phyloP scores from a whole-genome alignment of 306 rosid genomes.

The Canavalia ensiformis region DNA sequence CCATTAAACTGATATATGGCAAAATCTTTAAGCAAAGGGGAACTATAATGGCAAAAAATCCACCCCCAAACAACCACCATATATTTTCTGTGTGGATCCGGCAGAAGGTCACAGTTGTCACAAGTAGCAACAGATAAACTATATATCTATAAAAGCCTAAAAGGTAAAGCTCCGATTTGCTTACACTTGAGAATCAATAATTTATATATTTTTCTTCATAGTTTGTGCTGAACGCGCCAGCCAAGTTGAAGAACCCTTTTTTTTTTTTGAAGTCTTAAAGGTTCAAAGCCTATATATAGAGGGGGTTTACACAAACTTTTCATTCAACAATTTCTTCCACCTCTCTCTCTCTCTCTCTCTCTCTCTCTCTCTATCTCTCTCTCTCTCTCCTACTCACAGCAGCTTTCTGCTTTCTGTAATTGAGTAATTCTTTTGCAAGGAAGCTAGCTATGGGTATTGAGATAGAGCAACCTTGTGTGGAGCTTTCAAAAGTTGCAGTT shows the following conservation, averaged over 20 bases:
- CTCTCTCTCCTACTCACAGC: conserved; percentile 40
- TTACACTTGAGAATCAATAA: conserved; percentile 57
- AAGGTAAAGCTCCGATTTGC: conserved; percentile 61
- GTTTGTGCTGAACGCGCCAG: conserved; percentile 19
- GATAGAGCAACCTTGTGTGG: conserved; percentile 64
- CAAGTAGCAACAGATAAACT: conserved; percentile 49
- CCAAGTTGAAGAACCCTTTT: conserved; percentile 39
- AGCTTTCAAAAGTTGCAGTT: conserved; percentile 72
- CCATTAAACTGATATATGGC: conserved; percentile 1
- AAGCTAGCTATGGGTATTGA: conserved; percentile 67
- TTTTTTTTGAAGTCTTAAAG: conserved; percentile 35
- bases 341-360: background rate
- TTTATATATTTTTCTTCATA: conserved; percentile 38
- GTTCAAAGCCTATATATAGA: conserved; percentile 57
- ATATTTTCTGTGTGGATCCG: conserved; percentile 58
- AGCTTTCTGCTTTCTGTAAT: conserved; percentile 38
- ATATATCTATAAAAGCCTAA: conserved; percentile 39
- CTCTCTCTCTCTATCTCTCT: conserved; percentile 23
- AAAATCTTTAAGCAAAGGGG: conserved; percentile 36
- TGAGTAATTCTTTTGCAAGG: conserved; percentile 30
- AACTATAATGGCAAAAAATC: conserved; percentile 42
- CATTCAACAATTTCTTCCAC: conserved; percentile 52
- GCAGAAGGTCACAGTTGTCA: conserved; percentile 69
- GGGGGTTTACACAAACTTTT: conserved; percentile 39
- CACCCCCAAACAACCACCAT: conserved; percentile 59